Percentiles rank a stretch among this genome's conserved stretches.
Conservation (phyloP, 169 alveolate species). For the Perkinsus chesapeaki region DNA sequence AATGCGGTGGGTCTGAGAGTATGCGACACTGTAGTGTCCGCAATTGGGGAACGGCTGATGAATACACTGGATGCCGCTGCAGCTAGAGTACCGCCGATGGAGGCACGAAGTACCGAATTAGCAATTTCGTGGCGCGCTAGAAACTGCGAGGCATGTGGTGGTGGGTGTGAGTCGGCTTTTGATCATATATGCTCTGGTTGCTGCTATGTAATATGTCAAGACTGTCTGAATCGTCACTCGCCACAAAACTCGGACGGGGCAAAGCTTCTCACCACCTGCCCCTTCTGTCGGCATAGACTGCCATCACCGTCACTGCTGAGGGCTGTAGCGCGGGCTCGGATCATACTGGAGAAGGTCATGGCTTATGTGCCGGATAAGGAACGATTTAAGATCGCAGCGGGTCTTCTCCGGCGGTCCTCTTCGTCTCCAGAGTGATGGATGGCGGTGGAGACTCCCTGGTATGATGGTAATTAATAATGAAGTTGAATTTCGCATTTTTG, state of each 20-base stretch:
- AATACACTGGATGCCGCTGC: neutral
- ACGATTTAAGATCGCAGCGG: too few relatives aligned
- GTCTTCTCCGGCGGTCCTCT: too few relatives aligned
- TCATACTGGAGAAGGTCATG: neutral
- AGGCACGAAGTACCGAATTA: neutral
- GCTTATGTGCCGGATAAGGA: neutral
- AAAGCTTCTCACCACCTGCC: neutral
- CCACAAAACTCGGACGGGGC: neutral
- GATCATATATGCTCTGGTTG: too few relatives aligned
- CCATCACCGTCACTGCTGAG: neutral
- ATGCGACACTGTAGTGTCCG: neutral
- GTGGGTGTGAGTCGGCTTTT: neutral
- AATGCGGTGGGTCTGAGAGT: neutral
- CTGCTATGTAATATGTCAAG: neutral
- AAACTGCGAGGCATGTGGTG: neutral
- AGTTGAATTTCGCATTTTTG: too few relatives aligned
- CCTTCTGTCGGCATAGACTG: neutral
- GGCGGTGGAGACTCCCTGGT: too few relatives aligned
- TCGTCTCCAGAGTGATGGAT: too few relatives aligned
- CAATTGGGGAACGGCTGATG: neutral
- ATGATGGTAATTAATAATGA: too few relatives aligned
- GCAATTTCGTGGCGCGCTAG: neutral
- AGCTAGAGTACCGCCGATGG: neutral
- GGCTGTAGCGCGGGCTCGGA: neutral
- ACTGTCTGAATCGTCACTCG: too few relatives aligned